Evolutionary conservation across 2,329 filamentous ascomycete genomes (phyloP), one percentile per base, ranked within the genome.

Genomic region (Pseudonectria foliicola): DNA sequence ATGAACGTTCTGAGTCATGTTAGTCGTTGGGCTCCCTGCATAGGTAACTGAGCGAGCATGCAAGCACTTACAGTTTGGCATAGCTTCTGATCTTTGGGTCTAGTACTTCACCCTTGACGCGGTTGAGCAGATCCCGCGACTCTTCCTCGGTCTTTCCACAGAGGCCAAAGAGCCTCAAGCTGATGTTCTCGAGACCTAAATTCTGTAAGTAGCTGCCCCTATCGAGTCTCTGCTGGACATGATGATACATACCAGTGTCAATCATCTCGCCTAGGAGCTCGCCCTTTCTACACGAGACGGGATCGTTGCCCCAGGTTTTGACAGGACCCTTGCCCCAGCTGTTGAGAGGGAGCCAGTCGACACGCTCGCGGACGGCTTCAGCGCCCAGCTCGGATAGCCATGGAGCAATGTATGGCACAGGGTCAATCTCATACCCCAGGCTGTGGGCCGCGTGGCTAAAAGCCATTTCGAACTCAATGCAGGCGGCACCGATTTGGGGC

Each of bases 331-430:
- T 52, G 0, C 61, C 60, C 57, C 63, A 65, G 25, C 51, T 49
- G 10, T 60, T 57, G 13, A 67, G 45, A 1, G 65, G 65, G 16
- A 68, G 39, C 45, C 64, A 62, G 42, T 68, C 63, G 13, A 53
- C 60, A 10, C 60, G 52, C 42, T 67, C 62, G 0, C 57, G 51
- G 13, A 65, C 56, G 23, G 48, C 51, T 30, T 66, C 64, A 34
- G 64, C 66, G n/a, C 63, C 63, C 4, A 62, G 44, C 0, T 56
- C 53, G 4, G 54, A 36, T 12, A 68, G 48, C 46, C 56, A 61
- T 7, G 47, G 48, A 6, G 57, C 47, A 2, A 61, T 52, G 13
- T 48, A 53, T 4, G 61, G 59, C 10, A 59, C 53, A 0, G 65
- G 64, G 35, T 66, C 63, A 31, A 60, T 64, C 28, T 67, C 58